phyloP scores from a whole-genome alignment of 202 grass and related monocot genomes.

The Zoysia matrella region DNA sequence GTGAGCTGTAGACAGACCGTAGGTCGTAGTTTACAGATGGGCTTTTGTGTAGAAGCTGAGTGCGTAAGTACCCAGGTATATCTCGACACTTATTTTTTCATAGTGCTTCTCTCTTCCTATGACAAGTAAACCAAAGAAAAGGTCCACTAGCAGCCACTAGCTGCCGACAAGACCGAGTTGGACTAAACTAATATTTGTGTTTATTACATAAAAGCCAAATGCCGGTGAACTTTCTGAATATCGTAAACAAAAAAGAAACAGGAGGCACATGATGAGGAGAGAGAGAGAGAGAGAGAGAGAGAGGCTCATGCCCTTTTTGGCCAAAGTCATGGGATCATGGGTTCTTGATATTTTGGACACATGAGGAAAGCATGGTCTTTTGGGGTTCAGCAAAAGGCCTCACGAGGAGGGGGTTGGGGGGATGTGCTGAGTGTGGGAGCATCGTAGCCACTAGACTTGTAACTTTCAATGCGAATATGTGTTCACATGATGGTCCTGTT shows the following conservation, averaged over 20 bases:
- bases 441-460: too few relatives aligned
- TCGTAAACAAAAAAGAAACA: conserved; percentile 2
- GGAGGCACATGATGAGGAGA: background rate
- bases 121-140: conserved; percentile 23
- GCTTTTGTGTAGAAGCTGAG: too few relatives aligned
- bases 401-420: too few relatives aligned
- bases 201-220: conserved; percentile 22
- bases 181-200: conserved; percentile 9
- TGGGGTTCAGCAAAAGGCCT: too few relatives aligned
- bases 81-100: too few relatives aligned
- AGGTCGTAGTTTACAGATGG: too few relatives aligned
- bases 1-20: too few relatives aligned
- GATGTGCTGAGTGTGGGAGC: too few relatives aligned
- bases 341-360: conserved; percentile 34
- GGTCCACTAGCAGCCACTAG: background rate
- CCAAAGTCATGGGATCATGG: conserved; percentile 33
- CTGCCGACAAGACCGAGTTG: conserved; percentile 47
- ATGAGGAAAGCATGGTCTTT: conserved; percentile 42
- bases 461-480: too few relatives aligned
- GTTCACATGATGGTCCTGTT: too few relatives aligned
- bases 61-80: too few relatives aligned
- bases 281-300: too few relatives aligned
- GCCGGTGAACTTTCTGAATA: conserved; percentile 11
- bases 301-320: conserved; percentile 1
- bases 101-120: background rate